Conservation (phyloP, 352 stramenopile genomes). For the Discostella stelligera region DNA sequence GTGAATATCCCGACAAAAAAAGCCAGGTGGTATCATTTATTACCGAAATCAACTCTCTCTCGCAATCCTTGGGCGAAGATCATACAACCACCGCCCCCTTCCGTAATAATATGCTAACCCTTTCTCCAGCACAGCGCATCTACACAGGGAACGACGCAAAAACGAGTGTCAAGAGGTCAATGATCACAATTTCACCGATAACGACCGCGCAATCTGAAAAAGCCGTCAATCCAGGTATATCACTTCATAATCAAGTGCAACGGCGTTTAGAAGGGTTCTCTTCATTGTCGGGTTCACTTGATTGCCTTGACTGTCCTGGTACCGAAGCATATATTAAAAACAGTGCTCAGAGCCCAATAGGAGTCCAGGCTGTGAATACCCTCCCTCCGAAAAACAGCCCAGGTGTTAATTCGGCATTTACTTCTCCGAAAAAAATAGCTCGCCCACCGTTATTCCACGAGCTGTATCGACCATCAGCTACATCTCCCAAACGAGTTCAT, state of each 20-base stretch:
- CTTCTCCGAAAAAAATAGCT: conserved; percentile 9
- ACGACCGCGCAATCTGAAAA: conserved; percentile 14
- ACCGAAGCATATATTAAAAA: conserved; percentile 1
- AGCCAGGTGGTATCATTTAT: background rate
- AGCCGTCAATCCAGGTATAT: background rate
- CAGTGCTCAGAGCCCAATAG: conserved; percentile 23
- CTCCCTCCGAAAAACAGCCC: conserved; percentile 8
- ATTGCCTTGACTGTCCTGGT: conserved; percentile 17
- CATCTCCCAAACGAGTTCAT: conserved; percentile 1
- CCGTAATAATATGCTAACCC: background rate
- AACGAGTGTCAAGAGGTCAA: conserved; percentile 51
- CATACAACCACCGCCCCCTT: background rate
- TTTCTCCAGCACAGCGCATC: background rate
- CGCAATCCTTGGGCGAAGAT: background rate
- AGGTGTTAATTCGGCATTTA: conserved; percentile 20
- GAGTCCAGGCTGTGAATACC: conserved; percentile 17
- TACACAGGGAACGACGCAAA: conserved; percentile 23
- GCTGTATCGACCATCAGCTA: conserved; percentile 27
- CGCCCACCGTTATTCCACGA: conserved; percentile 17
- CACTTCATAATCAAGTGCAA: background rate
- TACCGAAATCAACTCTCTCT: background rate
- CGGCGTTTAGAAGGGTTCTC: background rate
- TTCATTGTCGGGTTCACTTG: conserved; percentile 14
- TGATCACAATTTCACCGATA: conserved; percentile 45
- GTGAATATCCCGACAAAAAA: background rate